Percentiles rank a stretch among this genome's conserved stretches.
Conservation (phyloP, 495 filamentous ascomycete genomes). For the Hyaloscypha variabilis region DNA sequence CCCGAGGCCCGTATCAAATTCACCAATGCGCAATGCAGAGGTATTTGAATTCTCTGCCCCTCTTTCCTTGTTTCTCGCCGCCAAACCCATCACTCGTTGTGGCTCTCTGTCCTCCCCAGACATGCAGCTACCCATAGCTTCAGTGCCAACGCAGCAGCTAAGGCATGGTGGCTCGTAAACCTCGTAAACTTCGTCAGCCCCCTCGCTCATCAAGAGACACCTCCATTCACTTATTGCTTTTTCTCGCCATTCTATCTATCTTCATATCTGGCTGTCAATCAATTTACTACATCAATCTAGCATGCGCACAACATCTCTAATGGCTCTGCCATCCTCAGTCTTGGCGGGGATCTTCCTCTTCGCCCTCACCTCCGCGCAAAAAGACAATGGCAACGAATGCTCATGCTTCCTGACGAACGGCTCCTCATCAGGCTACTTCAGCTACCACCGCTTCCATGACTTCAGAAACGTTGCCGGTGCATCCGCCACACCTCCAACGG, state of each 20-base stretch:
- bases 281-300: background rate
- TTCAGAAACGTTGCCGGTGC: slow-evolving; percentile 51
- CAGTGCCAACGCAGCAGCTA: background rate
- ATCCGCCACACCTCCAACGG: slow-evolving; percentile 33
- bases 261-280: background rate
- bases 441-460: slow-evolving; percentile 68
- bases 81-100: background rate
- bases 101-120: background rate
- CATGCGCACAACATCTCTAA: slow-evolving; percentile 11
- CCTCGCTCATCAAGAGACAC: background rate
- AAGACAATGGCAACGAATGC: slow-evolving; percentile 38
- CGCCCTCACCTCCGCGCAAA: slow-evolving; percentile 24
- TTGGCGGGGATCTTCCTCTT: slow-evolving; percentile 18
- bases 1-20: background rate
- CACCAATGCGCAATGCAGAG: background rate
- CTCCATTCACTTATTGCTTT: background rate
- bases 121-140: background rate
- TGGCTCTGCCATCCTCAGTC: slow-evolving; percentile 18
- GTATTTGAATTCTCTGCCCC: background rate
- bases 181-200: background rate
- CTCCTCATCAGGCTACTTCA: slow-evolving; percentile 55
- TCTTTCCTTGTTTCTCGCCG: background rate
- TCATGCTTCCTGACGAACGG: slow-evolving; percentile 53
- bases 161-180: background rate
- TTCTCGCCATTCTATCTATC: background rate